Conservation (phyloP, 257 asterid genomes). For the Plantago major region DNA sequence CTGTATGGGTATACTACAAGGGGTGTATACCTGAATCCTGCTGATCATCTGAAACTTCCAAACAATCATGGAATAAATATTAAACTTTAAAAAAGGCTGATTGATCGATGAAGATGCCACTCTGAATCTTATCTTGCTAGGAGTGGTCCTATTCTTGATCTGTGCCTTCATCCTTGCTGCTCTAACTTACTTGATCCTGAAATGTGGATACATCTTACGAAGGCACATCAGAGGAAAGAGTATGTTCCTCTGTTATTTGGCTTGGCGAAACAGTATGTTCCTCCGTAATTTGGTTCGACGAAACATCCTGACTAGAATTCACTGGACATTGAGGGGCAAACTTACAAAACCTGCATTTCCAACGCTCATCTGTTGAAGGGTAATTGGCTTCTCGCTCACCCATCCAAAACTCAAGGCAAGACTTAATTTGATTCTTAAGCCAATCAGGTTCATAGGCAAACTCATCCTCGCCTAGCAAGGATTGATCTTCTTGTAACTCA, state of each 20-base stretch:
- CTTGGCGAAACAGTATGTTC: background rate
- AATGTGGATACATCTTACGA: too few species aligned
- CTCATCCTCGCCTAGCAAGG: slow-evolving; percentile 70
- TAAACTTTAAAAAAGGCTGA: too few species aligned
- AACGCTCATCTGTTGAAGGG: slow-evolving; percentile 65
- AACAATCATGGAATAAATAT: too few species aligned
- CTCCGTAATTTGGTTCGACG: slow-evolving; percentile 31
- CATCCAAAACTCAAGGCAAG: slow-evolving; percentile 68
- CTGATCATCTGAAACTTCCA: too few species aligned
- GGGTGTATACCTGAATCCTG: too few species aligned
- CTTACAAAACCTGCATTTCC: slow-evolving; percentile 80
- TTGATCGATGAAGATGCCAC: too few species aligned
- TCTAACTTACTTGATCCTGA: too few species aligned
- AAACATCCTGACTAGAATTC: slow-evolving; percentile 20
- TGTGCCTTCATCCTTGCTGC: too few species aligned
- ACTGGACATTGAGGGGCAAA: slow-evolving; percentile 55
- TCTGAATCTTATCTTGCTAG: too few species aligned
- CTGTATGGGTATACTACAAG: too few species aligned
- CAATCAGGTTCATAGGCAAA: slow-evolving; percentile 53
- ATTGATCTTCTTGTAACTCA: slow-evolving; percentile 75
- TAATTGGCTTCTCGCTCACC: slow-evolving; percentile 68
- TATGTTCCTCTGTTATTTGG: background rate
- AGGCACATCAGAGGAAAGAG: background rate
- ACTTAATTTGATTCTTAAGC: slow-evolving; percentile 57
- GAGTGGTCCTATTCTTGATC: too few species aligned